Base-by-base conservation (phyloP, 768 basidiomycete genomes). In the Hericium rajendrae region DNA sequence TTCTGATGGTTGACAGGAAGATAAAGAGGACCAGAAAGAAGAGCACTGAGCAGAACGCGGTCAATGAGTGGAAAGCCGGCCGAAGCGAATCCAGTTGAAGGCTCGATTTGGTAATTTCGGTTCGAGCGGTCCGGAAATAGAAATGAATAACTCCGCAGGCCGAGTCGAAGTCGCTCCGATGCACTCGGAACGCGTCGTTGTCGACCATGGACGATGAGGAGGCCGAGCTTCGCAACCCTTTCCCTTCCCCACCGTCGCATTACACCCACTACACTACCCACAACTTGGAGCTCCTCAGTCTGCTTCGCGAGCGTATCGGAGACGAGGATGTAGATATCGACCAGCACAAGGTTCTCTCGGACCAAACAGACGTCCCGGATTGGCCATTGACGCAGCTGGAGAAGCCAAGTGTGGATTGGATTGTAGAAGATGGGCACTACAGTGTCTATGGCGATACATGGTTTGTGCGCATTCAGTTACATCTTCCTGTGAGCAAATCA, bases 341-440 rank as follows among this genome's bases (percentile, higher is more conserved):
- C 60, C 90, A 91, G 64, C 76, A 80, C 57, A 80, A 84, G 48
- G 64, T 84, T 37, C 74, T 92, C 41, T 70, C 77, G 6, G 91
- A 90, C 73, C 85, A 91, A 65, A 64, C 71, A 2, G 84, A 91
- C 55, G 72, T 91, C 11, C 90, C 91, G 6, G 81, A 88, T 18
- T 91, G 88, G 88, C 78, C 85, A 18, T 73, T 94, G 43, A 70
- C 69, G 2, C 83, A 85, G 61, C 77, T 95, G 10, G 88, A 93
- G 67, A 91, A 87, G 70, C 93, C 93, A 39, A 80, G 91, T 48
- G 84, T 88, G 13, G 92, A 94, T 65, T 94, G 92, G 91, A 88
- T 95, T 53, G 76, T 90, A 1, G 88, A 93, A 62, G 90, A 91
- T 59, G 86, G 86, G 1, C 76, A 82, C 60, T 95, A 91, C 68